Evolutionary conservation across 148 eudicot genomes (phyloP).

Genomic region (Persicaria maculosa): DNA sequence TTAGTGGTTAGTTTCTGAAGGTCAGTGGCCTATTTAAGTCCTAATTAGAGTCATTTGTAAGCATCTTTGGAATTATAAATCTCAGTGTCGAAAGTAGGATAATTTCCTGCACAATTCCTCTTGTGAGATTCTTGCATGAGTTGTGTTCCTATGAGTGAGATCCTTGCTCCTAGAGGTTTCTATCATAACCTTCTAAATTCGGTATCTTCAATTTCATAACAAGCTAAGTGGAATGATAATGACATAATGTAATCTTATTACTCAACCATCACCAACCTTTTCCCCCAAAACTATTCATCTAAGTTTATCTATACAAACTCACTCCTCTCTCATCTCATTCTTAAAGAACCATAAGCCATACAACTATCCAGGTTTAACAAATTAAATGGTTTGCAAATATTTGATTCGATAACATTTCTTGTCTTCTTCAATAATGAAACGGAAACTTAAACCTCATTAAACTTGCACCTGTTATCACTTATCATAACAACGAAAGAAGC

Average conservation of each 20-base stretch:
- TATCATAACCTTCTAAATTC: not conserved
- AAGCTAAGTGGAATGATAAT: not conserved
- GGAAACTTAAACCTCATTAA: not conserved
- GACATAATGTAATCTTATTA: not conserved
- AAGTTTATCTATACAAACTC: not conserved
- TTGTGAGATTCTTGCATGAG: no score
- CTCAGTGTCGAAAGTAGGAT: no score
- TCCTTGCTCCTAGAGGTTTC: no score
- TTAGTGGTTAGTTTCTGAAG: no score
- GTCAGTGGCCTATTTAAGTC: no score
- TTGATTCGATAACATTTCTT: not conserved
- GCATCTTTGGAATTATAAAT: no score
- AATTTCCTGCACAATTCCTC: no score
- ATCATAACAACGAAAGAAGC: not conserved
- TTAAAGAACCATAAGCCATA: constrained; percentile 2
- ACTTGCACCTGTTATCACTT: not conserved
- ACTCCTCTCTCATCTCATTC: not conserved
- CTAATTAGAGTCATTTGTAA: no score
- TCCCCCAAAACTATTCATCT: not conserved
- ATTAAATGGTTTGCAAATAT: not conserved
- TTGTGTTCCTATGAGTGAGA: no score
- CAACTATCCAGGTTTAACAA: not conserved
- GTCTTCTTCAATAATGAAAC: not conserved
- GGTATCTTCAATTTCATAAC: not conserved
- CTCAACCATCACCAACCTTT: not conserved